Evolutionary conservation across 495 filamentous ascomycete genomes (phyloP).

Genomic region (Glutinoglossum americanum): DNA sequence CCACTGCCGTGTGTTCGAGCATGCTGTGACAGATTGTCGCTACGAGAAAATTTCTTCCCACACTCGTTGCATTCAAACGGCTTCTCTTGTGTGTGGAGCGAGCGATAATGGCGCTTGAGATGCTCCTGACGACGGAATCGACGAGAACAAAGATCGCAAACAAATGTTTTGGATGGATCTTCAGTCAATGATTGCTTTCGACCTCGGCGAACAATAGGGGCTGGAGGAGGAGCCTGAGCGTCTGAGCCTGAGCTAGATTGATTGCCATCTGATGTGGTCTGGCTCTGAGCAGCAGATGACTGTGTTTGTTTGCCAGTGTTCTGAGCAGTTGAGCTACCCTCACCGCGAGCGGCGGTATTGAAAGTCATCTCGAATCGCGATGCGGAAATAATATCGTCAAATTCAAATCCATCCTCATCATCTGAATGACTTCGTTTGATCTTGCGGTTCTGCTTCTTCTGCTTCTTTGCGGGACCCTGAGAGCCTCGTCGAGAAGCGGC

Average conservation of each 20-base stretch:
- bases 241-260: constrained; percentile 1
- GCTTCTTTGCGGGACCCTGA: constrained; percentile 21
- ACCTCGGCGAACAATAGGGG: constrained; percentile 72
- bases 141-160: constrained; percentile 84
- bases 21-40: constrained; percentile 93
- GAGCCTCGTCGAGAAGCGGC: constrained; percentile 14
- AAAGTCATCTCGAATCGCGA: background rate
- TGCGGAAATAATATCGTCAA: background rate
- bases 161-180: constrained; percentile 94
- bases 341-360: constrained; percentile 3
- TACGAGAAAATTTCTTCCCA: constrained; percentile 97
- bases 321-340: constrained; percentile 9
- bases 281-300: constrained; percentile 18
- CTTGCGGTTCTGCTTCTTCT: constrained; percentile 33
- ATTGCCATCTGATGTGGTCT: constrained; percentile 16
- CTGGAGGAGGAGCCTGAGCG: constrained; percentile 19
- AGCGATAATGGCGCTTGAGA: constrained; percentile 95
- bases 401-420: background rate
- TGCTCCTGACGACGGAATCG: constrained; percentile 98
- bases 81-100: constrained; percentile 95
- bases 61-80: constrained; percentile 94
- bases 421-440: background rate
- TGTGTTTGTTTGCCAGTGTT: constrained; percentile 18
- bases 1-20: constrained; percentile 81
- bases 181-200: constrained; percentile 98